phyloP scores from a whole-genome alignment of 176 grass and related monocot genomes.

The Saccharum officinarum region DNA sequence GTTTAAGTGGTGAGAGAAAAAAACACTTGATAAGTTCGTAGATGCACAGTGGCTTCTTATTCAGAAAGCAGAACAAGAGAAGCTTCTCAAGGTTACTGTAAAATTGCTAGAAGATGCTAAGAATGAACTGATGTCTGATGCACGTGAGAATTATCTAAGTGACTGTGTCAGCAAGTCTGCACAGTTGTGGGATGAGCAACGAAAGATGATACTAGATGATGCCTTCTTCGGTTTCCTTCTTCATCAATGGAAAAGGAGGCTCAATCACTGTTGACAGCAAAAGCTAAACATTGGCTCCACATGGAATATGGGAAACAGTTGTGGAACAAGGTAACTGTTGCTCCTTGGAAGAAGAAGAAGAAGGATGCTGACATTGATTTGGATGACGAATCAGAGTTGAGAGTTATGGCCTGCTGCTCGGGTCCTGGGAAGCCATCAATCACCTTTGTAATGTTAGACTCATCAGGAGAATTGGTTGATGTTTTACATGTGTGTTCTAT shows the following conservation, averaged over 20 bases:
- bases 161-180: constrained; percentile 94
- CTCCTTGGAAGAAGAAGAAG: constrained; percentile 82
- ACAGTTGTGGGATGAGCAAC: constrained; percentile 87
- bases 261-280: constrained; percentile 59
- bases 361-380: constrained; percentile 57
- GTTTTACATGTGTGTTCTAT: constrained; percentile 91
- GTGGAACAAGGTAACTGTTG: constrained; percentile 78
- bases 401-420: constrained; percentile 95
- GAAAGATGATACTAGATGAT: constrained; percentile 96
- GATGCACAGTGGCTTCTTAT: constrained; percentile 96
- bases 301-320: constrained; percentile 86
- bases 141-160: constrained; percentile 85
- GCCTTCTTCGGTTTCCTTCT: constrained; percentile 80
- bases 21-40: constrained; percentile 74
- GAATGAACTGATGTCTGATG: constrained; percentile 76
- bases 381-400: constrained; percentile 70
- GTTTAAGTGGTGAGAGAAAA: constrained; percentile 82
- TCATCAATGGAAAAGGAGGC: constrained; percentile 92
- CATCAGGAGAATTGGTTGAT: constrained; percentile 93
- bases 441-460: constrained; percentile 91
- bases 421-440: constrained; percentile 88
- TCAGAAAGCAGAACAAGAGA: constrained; percentile 97
- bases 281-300: constrained; percentile 74
- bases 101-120: constrained; percentile 72
- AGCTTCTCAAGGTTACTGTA: constrained; percentile 86